Evolutionary conservation across 1,139 yeast species (phyloP), one percentile per base, ranked within the genome.

Genomic region (Eremothecium gossypii): DNA sequence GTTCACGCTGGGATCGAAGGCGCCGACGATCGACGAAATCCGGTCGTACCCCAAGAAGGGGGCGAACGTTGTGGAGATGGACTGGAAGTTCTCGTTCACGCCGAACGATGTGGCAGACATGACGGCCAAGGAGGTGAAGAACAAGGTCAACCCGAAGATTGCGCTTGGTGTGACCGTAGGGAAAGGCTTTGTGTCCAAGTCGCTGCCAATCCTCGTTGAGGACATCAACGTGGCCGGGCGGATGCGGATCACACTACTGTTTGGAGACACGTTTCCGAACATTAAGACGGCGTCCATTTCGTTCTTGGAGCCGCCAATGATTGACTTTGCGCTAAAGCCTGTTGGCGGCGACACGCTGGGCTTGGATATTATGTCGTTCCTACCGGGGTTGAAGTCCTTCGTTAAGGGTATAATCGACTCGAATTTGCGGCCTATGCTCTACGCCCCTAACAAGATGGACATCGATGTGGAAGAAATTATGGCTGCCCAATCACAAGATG

Each of bases 311-410:
- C 82, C 89, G 23, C 91, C 93, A 33, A 69, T 72, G 17, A 80
- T 83, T 56, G 89, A 80, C 58, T 83, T 82, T 59, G 80, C 79
- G 14, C 73, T 83, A 65, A 83, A 83, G 57, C 94, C 94, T n/a
- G 82, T 83, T 43, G 91, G 91, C 60, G 93, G 93, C 65, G 89
- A 83, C 58, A 79, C 87, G 12, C 71, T 83, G 47, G 94, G 94
- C 49, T 60, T 83, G 42, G 94, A 83, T 66, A 75, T 83, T 49
- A 83, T 83, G 93, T 78, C 89, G 1, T 71, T 82, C 51, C 73
- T 83, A 49, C 94, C 94, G 4, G 91, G 91, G 47, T 74, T 83
- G 56, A 73, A 85, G 30, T 68, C 77, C n/a, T 77, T 82, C 55
- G 87, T 83, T 42, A 81, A 79, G 49, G 71, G 75, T 36, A 70